phyloP scores from a whole-genome alignment of 441 rosid genomes.

The Eruca vesicaria region DNA sequence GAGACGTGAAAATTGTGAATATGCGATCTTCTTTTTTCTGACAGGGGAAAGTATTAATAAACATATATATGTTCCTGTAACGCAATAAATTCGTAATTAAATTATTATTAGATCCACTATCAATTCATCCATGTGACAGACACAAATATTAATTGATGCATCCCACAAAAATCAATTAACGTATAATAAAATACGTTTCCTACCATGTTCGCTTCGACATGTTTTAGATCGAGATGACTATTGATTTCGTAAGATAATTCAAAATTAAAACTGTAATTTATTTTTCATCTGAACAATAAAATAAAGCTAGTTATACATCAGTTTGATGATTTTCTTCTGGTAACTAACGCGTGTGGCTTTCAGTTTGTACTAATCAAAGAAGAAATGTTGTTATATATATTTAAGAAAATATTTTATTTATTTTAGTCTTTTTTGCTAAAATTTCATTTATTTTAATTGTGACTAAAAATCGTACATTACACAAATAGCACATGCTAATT shows the following conservation, averaged over 20 bases:
- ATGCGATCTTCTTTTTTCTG: conserved; percentile 20
- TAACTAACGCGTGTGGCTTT: neutral
- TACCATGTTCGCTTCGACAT: conserved; percentile 14
- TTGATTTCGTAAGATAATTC: neutral
- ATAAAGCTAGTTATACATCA: neutral
- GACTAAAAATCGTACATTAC: neutral
- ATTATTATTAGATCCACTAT: conserved; percentile 12
- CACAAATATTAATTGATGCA: conserved; percentile 15
- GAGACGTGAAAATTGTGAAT: conserved; percentile 25
- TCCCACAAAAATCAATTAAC: conserved; percentile 20
- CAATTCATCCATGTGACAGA: conserved; percentile 34
- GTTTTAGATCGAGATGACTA: conserved; percentile 2
- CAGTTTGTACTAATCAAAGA: neutral
- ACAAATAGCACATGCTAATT: neutral
- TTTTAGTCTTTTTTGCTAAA: no score
- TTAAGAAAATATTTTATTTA: no score
- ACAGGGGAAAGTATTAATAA: conserved; percentile 21
- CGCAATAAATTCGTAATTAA: conserved; percentile 13
- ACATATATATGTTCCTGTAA: conserved; percentile 23
- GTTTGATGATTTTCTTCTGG: neutral
- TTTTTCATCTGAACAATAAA: neutral
- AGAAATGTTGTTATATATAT: neutral
- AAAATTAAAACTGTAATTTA: neutral
- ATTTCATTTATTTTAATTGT: no score
- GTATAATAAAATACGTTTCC: conserved; percentile 4